Evolutionary conservation across 305 asterid species (phyloP), one percentile per base, ranked within the genome.

Genomic region (Stenogyne calaminthoides): DNA sequence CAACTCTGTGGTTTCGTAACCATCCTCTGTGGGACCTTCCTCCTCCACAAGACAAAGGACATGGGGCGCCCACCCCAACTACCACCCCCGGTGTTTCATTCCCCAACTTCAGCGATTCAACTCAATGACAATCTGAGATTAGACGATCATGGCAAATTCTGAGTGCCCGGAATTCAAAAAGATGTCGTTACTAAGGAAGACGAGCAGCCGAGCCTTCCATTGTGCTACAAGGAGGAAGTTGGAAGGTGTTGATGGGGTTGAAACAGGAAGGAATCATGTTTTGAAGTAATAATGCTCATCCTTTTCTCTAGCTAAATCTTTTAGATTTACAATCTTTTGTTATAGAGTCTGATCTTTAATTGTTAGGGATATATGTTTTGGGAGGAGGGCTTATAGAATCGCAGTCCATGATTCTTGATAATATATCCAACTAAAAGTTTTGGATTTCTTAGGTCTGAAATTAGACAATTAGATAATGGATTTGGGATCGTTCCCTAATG

Each of bases 1-100:
- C 96, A 91, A 82, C 76, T 91, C 80, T 91, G 96, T 74, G 97
- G 97, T 12, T 91, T 89, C 64, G 86, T 88, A 64, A 89, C 96
- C 39, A 89, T 89, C 69, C 93, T 88, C 57, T 88, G 90, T 1
- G 97, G 97, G 66, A 89, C 96, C 14, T 89, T 89, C 79, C 97
- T 91, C 74, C 96, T 91, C 76, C 96, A 91, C 91, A 91, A 83
- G 78, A 91, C 97, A 19, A 91, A 89, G 82, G 97, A 91, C 82
- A 85, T 89, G 92, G 94, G 70, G 36, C 64, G 40, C 7, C 9
- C 69, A 7, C n/a, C 49, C 8, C 20, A 4, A 10, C 12, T 16
- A n/a, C 9, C 54, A 9, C 4, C 62, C 20, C 44, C 70, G 5
- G 3, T 60, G 42, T 44, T 40, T 6, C 44, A 20, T 7, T 44